These are phyloP conservation scores for Ramularia endophylla DNA, from an alignment of 2,329 filamentous ascomycete species.

Conservation along the genomic window DNA sequence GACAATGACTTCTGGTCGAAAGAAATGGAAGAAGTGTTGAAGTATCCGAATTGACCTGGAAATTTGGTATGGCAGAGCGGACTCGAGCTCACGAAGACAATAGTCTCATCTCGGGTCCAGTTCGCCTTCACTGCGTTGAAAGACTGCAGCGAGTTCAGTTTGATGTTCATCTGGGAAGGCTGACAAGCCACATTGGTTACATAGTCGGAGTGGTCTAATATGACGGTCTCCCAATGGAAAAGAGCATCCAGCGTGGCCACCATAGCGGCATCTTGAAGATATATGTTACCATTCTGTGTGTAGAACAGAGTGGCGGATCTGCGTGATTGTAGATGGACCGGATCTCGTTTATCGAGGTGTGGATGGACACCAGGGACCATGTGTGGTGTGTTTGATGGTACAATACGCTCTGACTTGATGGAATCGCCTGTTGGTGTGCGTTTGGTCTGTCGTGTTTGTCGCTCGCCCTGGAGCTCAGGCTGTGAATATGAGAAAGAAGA, in stretches of 20 bases:
- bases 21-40: background rate
- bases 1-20: background rate
- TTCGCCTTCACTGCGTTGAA: background rate
- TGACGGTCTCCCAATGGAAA: background rate
- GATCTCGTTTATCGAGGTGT: background rate
- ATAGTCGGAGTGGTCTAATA: background rate
- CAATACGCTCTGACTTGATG: too few relatives aligned
- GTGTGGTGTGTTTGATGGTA: too few relatives aligned
- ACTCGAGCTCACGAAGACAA: background rate
- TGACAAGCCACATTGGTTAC: background rate
- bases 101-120: background rate
- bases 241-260: background rate
- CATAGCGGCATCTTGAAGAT: background rate
- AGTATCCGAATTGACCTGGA: background rate
- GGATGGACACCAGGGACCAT: background rate
- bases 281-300: background rate
- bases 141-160: background rate
- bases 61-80: background rate
- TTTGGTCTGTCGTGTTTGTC: too few relatives aligned
- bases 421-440: too few relatives aligned
- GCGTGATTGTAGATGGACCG: background rate
- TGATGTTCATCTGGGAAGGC: background rate
- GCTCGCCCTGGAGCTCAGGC: too few relatives aligned
- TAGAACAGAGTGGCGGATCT: background rate
- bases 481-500: too few relatives aligned